These are phyloP conservation scores for Acanthamoeba castellanii DNA, from an alignment of 208 protist species.

Conservation along the genomic window DNA sequence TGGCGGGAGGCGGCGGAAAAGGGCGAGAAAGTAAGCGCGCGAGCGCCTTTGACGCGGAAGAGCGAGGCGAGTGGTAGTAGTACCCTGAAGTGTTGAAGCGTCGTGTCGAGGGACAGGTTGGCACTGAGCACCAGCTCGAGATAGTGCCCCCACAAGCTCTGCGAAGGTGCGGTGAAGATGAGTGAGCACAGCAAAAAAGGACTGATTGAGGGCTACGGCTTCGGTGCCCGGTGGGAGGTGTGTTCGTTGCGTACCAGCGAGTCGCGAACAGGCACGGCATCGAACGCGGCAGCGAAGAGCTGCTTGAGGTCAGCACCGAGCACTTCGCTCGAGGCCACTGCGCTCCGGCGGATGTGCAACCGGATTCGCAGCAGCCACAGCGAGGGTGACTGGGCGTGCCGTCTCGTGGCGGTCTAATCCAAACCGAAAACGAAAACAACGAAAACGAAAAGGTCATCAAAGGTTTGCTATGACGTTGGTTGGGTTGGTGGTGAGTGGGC, in stretches of 20 bases:
- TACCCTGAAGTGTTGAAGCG: constrained; percentile 43
- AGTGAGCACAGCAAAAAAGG: not conserved
- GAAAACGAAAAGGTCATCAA: not conserved
- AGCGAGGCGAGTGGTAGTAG: not conserved
- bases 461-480: not conserved
- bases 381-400: not conserved
- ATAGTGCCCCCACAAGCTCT: constrained; percentile 11
- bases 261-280: not conserved
- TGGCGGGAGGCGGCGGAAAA: not conserved
- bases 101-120: not conserved
- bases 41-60: too few species aligned
- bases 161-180: not conserved
- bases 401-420: not conserved
- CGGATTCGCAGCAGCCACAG: not conserved
- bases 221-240: not conserved
- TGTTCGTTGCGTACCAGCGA: not conserved
- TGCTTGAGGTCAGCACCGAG: not conserved
- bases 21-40: not conserved
- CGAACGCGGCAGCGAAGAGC: constrained; percentile 39
- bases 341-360: not conserved
- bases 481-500: not conserved
- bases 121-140: constrained; percentile 36
- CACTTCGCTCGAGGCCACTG: not conserved
- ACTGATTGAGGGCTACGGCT: not conserved
- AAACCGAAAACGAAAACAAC: too few species aligned